Evolutionary conservation across 2,329 filamentous ascomycete species (phyloP).

Genomic region (Dactylellina sp.): DNA sequence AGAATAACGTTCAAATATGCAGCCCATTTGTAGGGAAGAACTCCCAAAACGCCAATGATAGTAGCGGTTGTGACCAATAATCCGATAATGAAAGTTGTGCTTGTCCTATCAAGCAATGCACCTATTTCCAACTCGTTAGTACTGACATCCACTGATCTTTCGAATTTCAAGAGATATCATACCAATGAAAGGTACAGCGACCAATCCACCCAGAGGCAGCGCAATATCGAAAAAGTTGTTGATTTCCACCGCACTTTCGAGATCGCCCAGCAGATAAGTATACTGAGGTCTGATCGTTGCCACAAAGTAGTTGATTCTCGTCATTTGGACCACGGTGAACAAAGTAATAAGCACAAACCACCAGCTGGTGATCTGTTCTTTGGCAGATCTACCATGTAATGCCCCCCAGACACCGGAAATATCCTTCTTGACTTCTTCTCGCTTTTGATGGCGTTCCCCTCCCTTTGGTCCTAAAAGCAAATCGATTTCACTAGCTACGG

Average conservation of each 20-base stretch:
- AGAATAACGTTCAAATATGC: conserved; percentile 81
- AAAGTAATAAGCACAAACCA: conserved; percentile 88
- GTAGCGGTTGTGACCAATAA: conserved; percentile 79
- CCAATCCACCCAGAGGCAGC: conserved; percentile 81
- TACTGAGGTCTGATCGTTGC: conserved; percentile 88
- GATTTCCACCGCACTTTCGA: conserved; percentile 73
- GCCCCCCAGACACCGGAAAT: conserved; percentile 86
- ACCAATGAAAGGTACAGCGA: conserved; percentile 84
- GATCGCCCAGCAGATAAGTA: conserved; percentile 76
- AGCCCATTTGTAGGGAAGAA: conserved; percentile 75
- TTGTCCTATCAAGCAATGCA: conserved; percentile 78
- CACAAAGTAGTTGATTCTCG: conserved; percentile 91
- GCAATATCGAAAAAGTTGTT: conserved; percentile 90
- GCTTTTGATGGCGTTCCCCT: conserved; percentile 73
- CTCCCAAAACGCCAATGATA: conserved; percentile 78
- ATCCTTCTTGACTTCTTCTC: conserved; percentile 77
- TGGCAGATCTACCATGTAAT: conserved; percentile 78
- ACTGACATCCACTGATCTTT: background rate
- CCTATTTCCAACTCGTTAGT: conserved; percentile 64
- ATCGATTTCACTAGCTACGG: conserved; percentile 77
- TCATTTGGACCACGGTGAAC: conserved; percentile 76
- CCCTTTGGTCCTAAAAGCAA: conserved; percentile 76
- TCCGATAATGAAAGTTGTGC: conserved; percentile 77
- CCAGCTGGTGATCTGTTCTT: conserved; percentile 78
- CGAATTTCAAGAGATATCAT: conserved; percentile 1